Evolutionary conservation across 2,329 filamentous ascomycete species (phyloP), one percentile per base, ranked within the genome.

Genomic region (Fusarium setosum): DNA sequence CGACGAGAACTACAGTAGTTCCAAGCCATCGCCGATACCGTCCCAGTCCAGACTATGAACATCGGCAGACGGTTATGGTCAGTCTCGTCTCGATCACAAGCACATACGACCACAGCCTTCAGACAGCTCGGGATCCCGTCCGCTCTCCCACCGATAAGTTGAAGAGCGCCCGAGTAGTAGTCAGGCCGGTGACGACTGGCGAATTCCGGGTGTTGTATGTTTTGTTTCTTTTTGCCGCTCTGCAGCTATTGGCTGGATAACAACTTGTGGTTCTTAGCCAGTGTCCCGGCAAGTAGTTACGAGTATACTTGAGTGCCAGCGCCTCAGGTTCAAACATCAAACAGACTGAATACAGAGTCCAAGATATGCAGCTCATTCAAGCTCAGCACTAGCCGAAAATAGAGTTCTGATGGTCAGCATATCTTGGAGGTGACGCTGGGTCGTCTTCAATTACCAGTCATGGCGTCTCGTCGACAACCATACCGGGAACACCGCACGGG

Each of bases 401-500:
- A 41, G 32, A 45, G 23, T 17, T 12, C 29, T 52, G 56, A 56
- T 61, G 41, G 42, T 35, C 57, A 54, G 26, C n/a, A 51, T 51
- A 8, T 15, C 37, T 47, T 20, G 49, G 57, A 44, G 37, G 35
- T 47, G 26, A 23, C 50, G 34, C 56, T 7, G 15, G 34, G 44
- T 38, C 41, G 48, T 29, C n/a, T n/a, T 57, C 61, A 57, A 57
- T 56, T 65, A 65, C 61, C 56, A 56, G 47, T 56, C 44, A 37
- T 59, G 45, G 53, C 60, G 45, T n/a, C 42, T 18, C 17, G 38
- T n/a, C 29, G 44, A 47, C 49, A 41, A 41, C 38, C 26, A 45
- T 54, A 42, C 47, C 52, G 52, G n/a, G 41, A 53, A 10, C 21
- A 29, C 47, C 47, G 21, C 34, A 49, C 61, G 9, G 40, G 41